These are phyloP conservation scores for Ustilago lituana DNA, from an alignment of 1,284 basidiomycete species.

Conservation along the genomic window DNA sequence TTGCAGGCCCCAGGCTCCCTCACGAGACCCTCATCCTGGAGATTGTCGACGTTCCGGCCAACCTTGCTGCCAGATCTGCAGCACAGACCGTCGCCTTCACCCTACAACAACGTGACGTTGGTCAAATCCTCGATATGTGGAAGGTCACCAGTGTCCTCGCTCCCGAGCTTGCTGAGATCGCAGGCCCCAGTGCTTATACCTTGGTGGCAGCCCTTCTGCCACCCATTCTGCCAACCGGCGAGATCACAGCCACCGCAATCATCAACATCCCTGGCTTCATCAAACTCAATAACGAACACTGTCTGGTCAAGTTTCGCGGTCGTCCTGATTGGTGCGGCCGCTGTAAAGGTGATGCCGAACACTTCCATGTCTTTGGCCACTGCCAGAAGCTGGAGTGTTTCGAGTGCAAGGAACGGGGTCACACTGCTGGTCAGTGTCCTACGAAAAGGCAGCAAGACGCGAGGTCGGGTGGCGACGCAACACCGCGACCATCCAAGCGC, in stretches of 20 bases:
- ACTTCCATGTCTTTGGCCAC: too few relatives aligned
- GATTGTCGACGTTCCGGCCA: not conserved
- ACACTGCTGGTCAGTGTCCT: conserved; percentile 2
- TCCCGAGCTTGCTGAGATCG: not conserved
- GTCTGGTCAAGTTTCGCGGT: not conserved
- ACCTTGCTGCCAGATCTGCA: not conserved
- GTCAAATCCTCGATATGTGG: not conserved
- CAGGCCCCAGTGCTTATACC: not conserved
- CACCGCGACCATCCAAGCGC: too few relatives aligned
- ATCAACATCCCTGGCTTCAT: conserved; percentile 1
- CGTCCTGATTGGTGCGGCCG: not conserved
- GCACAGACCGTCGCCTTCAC: conserved; percentile 5
- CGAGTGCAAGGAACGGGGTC: conserved; percentile 1
- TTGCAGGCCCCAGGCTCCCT: not conserved
- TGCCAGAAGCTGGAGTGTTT: conserved; percentile 7
- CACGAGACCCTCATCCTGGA: not conserved
- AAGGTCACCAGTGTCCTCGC: not conserved
- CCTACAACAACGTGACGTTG: not conserved
- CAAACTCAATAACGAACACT: not conserved
- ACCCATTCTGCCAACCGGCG: not conserved
- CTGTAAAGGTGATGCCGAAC: not conserved
- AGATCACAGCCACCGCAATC: not conserved
- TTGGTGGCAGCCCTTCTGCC: conserved; percentile 1
- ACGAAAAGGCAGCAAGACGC: too few relatives aligned
- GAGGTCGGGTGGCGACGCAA: too few relatives aligned